These are phyloP conservation scores for Termitomyces sp. DNA, from an alignment of 768 basidiomycete species.

Conservation along the genomic window DNA sequence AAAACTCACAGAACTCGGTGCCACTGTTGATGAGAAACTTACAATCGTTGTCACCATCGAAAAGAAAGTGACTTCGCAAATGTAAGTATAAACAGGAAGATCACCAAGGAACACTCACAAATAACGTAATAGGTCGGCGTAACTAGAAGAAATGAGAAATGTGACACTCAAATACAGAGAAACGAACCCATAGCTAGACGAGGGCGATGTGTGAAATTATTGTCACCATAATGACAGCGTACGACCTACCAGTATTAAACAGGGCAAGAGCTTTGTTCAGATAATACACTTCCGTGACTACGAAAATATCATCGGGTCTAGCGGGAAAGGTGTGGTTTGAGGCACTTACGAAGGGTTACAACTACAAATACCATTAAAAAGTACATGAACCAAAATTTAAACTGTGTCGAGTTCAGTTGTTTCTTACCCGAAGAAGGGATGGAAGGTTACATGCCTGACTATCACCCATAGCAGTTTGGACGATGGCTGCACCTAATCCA, in stretches of 20 bases:
- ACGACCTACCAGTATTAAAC: slow-evolving; percentile 76
- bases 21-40: slow-evolving; percentile 19
- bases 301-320: not conserved
- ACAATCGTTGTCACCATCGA: slow-evolving; percentile 83
- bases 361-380: slow-evolving; percentile 81
- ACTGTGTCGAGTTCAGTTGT: slow-evolving; percentile 39
- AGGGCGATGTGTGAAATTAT: slow-evolving; percentile 55
- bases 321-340: slow-evolving; percentile 4
- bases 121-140: slow-evolving; percentile 87
- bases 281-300: slow-evolving; percentile 91
- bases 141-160: slow-evolving; percentile 40
- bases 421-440: not conserved
- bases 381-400: slow-evolving; percentile 90
- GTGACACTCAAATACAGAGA: not conserved
- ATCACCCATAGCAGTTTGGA: slow-evolving; percentile 68
- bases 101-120: slow-evolving; percentile 40
- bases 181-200: slow-evolving; percentile 16
- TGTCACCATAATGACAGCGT: slow-evolving; percentile 2
- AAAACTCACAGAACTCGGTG: not conserved
- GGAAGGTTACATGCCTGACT: slow-evolving; percentile 55
- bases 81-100: not conserved
- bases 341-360: slow-evolving; percentile 66
- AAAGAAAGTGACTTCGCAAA: slow-evolving; percentile 65
- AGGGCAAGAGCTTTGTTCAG: slow-evolving; percentile 93
- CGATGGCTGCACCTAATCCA: slow-evolving; percentile 88